phyloP scores from a whole-genome alignment of 371 early-diverging fungal genomes.

The Dichotomocladium elegans region DNA sequence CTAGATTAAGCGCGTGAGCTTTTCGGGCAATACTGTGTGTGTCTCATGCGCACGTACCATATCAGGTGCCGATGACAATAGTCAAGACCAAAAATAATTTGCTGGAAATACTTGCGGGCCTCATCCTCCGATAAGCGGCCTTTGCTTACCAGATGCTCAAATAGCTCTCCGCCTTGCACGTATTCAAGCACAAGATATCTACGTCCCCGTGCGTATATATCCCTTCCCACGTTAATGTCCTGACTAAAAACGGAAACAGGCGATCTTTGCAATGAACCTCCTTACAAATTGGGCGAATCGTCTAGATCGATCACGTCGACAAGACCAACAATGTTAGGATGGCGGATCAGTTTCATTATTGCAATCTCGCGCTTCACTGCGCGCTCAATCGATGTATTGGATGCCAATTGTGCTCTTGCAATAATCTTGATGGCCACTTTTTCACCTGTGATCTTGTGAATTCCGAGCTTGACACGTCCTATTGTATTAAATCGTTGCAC shows the following conservation, averaged over 20 bases:
- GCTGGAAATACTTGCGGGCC: constrained; percentile 91
- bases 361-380: constrained; percentile 71
- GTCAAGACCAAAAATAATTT: constrained; percentile 91
- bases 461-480: constrained; percentile 50
- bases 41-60: too few species aligned
- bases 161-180: constrained; percentile 48
- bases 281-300: constrained; percentile 66
- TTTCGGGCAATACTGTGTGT: too few species aligned
- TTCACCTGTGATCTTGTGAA: constrained; percentile 40
- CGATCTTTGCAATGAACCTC: too few species aligned
- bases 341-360: constrained; percentile 67
- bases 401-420: constrained; percentile 40
- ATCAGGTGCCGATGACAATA: constrained; percentile 79
- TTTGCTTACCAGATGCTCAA: constrained; percentile 47
- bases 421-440: constrained; percentile 51
- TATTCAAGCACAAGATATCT: constrained; percentile 45
- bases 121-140: constrained; percentile 65
- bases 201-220: background rate
- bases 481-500: background rate
- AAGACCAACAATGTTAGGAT: constrained; percentile 67
- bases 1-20: too few species aligned
- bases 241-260: constrained; percentile 12
- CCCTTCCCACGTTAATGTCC: too few species aligned
- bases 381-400: constrained; percentile 61
- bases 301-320: constrained; percentile 72